Base-by-base conservation (phyloP, 1,284 basidiomycete species). In the Ceratobasidium sp. region DNA sequence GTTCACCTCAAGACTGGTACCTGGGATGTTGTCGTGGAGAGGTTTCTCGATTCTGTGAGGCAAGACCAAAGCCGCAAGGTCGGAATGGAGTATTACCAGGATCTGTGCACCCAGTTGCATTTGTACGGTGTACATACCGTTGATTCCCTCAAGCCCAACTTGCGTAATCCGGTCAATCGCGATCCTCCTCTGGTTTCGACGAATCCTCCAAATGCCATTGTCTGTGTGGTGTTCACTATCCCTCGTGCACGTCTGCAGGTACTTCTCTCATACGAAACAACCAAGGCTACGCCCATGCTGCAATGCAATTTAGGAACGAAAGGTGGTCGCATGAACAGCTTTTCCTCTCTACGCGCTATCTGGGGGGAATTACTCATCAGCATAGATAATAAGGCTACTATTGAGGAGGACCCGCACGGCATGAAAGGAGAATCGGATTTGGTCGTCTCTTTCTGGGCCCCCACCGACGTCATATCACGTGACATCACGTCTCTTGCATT, bases 181-280 rank as follows among this genome's bases (percentile, higher is more conserved):
- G 41, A 11, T 24, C 4, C 31, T n/a, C n/a, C 59, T 19, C 4
- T 2, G 37, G 14, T 41, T 13, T 62, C 41, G n/a, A 27, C n/a
- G 9, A 41, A 41, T 3, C 24, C 27, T 63, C n/a, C 61, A 9
- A 39, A 5, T n/a, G n/a, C 16, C 13, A 29, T 41, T 0, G 0
- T 63, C 6, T 63, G 61, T 29, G 37, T 63, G 16, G 61, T 63
- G 9, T 63, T 63, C 2, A 24, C 41, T 46, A 41, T 63, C 6
- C 61, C 61, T 4, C 34, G 37, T 6, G 8, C 34, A 9, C 22
- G 29, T 22, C 13, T 63, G n/a, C 37, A 43, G 14, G 13, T 46
- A 27, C 39, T 63, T 14, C 22, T 34, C 14, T n/a, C n/a, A n/a
- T n/a, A n/a, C 34, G 16, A 22, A 11, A 63, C 39, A 41, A 22